Conservation (phyloP, 176 grass and related monocot species). For the Coix lacrymajobi region DNA sequence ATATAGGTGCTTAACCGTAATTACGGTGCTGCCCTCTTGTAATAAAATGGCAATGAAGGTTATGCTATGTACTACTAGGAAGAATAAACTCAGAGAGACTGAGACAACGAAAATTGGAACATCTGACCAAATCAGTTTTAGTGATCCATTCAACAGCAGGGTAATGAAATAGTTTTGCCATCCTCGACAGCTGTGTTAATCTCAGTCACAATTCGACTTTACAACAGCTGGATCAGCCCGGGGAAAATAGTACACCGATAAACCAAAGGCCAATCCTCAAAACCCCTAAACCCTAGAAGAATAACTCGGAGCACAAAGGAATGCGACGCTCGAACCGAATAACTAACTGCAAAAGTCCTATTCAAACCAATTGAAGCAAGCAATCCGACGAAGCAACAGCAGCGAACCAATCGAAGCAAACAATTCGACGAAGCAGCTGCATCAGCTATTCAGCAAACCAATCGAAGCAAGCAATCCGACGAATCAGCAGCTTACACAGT, state of each 20-base stretch:
- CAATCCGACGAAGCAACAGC: background rate
- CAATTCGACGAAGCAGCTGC: background rate
- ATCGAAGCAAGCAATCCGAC: background rate
- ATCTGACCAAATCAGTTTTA: background rate
- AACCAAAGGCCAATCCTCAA: background rate
- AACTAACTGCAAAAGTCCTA: background rate
- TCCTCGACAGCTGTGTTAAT: background rate
- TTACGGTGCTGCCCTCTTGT: background rate
- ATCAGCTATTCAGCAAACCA: background rate
- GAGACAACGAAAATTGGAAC: background rate
- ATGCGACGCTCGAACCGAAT: background rate
- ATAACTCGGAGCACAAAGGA: background rate
- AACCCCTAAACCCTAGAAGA: slow-evolving; percentile 1
- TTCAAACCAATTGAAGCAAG: background rate
- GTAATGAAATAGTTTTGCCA: background rate
- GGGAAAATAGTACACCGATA: background rate
- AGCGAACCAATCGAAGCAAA: background rate
- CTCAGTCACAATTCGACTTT: slow-evolving; percentile 1
- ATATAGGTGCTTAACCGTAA: background rate
- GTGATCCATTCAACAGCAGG: background rate
- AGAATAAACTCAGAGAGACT: background rate
- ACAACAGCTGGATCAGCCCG: background rate
- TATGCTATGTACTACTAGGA: background rate
- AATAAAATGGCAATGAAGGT: background rate
- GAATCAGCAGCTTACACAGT: background rate